Evolutionary conservation across 495 filamentous ascomycete species (phyloP).

Genomic region (Xylaria grammica): DNA sequence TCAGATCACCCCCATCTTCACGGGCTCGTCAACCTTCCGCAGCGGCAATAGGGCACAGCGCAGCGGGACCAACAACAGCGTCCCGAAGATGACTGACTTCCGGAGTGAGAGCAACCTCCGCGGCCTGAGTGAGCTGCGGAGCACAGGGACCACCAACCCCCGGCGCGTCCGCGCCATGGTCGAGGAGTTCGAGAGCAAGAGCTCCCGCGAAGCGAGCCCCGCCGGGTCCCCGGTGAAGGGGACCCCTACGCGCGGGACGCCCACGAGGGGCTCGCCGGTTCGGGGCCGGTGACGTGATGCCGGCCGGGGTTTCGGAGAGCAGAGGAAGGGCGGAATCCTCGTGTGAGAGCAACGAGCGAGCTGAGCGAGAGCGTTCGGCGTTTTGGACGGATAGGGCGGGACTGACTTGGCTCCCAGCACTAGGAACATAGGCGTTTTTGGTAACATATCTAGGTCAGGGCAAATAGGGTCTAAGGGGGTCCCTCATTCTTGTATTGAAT

Average conservation of each 20-base stretch:
- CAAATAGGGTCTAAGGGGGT: background rate
- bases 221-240: slow-evolving; percentile 32
- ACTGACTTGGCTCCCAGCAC: background rate
- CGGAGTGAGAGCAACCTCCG: slow-evolving; percentile 23
- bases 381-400: background rate
- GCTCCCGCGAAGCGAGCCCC: slow-evolving; percentile 40
- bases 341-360: background rate
- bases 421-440: slow-evolving; percentile 5
- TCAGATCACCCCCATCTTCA: slow-evolving; percentile 14
- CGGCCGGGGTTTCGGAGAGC: too few species aligned
- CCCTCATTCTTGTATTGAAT: background rate
- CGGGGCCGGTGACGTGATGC: background rate
- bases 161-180: slow-evolving; percentile 54
- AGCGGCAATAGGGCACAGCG: background rate
- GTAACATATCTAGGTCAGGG: background rate
- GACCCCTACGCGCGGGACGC: slow-evolving; percentile 12
- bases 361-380: slow-evolving; percentile 13
- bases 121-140: slow-evolving; percentile 4
- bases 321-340: too few species aligned
- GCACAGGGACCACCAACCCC: slow-evolving; percentile 34
- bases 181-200: slow-evolving; percentile 48
- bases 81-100: slow-evolving; percentile 7
- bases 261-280: background rate
- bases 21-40: background rate
- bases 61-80: background rate